Evolutionary conservation across 495 filamentous ascomycete genomes (phyloP).

Genomic region (Sporormia fimetaria): DNA sequence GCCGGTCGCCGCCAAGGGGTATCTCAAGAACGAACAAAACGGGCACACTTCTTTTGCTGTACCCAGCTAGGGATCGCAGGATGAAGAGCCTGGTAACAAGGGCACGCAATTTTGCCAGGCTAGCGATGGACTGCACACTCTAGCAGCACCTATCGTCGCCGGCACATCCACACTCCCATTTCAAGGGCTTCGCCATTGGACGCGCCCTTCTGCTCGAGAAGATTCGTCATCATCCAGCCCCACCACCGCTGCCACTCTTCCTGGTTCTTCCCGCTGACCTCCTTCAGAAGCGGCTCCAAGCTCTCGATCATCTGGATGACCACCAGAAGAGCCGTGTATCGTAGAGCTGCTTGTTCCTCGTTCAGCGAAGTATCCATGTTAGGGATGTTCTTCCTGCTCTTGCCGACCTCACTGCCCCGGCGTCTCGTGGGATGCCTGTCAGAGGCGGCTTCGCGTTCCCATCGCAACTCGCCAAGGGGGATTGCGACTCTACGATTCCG

Average conservation of each 20-base stretch:
- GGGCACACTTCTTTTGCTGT: too few species aligned
- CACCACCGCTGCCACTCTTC: constrained; percentile 92
- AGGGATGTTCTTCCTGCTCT: constrained; percentile 27
- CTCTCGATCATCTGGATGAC: constrained; percentile 81
- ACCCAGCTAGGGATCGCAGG: too few species aligned
- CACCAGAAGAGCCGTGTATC: constrained; percentile 66
- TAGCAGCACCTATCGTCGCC: too few species aligned
- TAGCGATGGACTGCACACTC: constrained; percentile 40
- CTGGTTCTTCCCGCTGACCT: constrained; percentile 70
- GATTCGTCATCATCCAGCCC: constrained; percentile 71
- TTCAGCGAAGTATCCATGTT: constrained; percentile 41
- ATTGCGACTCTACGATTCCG: constrained; percentile 70
- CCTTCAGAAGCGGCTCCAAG: constrained; percentile 71
- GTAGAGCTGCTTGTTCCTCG: constrained; percentile 59
- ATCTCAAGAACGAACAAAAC: too few species aligned
- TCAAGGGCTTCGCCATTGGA: constrained; percentile 83
- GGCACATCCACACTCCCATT: constrained; percentile 89
- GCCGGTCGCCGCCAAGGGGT: too few species aligned
- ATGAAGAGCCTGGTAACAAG: too few species aligned
- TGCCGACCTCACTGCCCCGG: constrained; percentile 22
- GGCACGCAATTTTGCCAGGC: constrained; percentile 26
- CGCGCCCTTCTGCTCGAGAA: constrained; percentile 67
- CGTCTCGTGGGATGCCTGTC: constrained; percentile 24
- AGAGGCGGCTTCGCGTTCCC: constrained; percentile 67
- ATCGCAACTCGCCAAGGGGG: constrained; percentile 73